A percentile compares a stretch with the other conserved stretches of the same genome.
phyloP scores from a whole-genome alignment of 768 basidiomycete species.

The Pulveroboletus sp. region DNA sequence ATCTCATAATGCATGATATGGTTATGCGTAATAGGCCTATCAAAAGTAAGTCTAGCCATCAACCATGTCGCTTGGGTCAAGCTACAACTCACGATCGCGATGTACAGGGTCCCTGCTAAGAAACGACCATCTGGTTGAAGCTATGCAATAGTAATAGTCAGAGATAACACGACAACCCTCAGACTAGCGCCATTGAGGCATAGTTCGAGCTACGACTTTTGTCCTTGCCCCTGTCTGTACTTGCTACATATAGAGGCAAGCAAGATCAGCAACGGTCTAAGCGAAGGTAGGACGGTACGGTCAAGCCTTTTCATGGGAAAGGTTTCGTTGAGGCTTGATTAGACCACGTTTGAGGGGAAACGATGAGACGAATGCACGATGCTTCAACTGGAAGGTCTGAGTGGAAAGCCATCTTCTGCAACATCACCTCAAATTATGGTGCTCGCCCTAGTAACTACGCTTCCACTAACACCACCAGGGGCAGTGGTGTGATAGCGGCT shows the following conservation, averaged over 20 bases:
- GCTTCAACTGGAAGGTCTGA: neutral
- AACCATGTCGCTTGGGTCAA: neutral
- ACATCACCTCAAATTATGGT: neutral
- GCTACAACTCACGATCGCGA: conserved; percentile 2
- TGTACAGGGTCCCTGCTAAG: neutral
- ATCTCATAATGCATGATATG: neutral
- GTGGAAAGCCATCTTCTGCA: neutral
- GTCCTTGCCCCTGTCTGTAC: neutral
- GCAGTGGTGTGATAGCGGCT: neutral
- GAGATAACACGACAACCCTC: neutral
- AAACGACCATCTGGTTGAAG: neutral
- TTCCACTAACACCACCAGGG: neutral
- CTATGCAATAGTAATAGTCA: conserved; percentile 1
- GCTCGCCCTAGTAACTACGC: neutral
- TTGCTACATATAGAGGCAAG: too few relatives aligned
- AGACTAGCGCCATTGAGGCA: neutral
- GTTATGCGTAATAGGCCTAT: neutral
- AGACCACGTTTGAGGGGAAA: neutral
- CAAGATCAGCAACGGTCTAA: too few relatives aligned
- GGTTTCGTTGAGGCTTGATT: neutral
- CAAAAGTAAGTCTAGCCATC: conserved; percentile 1
- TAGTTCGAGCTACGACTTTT: neutral
- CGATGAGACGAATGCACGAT: too few relatives aligned
- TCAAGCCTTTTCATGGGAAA: too few relatives aligned
- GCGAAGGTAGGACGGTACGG: too few relatives aligned